phyloP scores from a whole-genome alignment of 768 basidiomycete genomes.

The Dictyophora rubrovolvata region DNA sequence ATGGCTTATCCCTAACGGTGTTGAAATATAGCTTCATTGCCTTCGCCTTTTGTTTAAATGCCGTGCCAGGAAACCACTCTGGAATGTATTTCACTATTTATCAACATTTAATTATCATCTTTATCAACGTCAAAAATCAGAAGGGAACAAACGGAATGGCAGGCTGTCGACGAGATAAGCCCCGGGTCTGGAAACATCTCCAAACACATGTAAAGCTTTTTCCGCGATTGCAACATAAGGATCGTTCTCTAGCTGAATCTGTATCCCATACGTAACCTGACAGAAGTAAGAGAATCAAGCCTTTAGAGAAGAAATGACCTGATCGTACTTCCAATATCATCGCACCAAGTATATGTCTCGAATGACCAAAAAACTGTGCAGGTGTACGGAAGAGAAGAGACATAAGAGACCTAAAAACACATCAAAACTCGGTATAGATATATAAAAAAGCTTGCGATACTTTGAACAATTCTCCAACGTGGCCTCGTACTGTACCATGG shows the following conservation, averaged over 20 bases:
- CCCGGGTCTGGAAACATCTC: not conserved
- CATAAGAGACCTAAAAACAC: conserved; percentile 17
- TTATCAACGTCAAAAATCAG: not conserved
- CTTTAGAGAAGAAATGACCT: not conserved
- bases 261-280: conserved; percentile 9
- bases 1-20: not conserved
- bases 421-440: not conserved
- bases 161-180: conserved; percentile 8
- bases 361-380: conserved; percentile 18
- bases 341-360: conserved; percentile 9
- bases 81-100: conserved; percentile 37
- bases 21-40: not conserved
- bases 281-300: not conserved
- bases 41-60: conserved; percentile 51
- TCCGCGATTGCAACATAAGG: not conserved
- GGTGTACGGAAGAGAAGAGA: conserved; percentile 20
- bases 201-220: conserved; percentile 1
- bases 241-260: conserved; percentile 6
- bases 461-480: conserved; percentile 17
- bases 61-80: conserved; percentile 54
- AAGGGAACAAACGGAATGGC: not conserved
- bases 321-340: not conserved
- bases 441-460: not conserved
- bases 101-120: not conserved
- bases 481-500: conserved; percentile 19